Conservation (phyloP, 257 asterid genomes). For the Lycium barbarum region DNA sequence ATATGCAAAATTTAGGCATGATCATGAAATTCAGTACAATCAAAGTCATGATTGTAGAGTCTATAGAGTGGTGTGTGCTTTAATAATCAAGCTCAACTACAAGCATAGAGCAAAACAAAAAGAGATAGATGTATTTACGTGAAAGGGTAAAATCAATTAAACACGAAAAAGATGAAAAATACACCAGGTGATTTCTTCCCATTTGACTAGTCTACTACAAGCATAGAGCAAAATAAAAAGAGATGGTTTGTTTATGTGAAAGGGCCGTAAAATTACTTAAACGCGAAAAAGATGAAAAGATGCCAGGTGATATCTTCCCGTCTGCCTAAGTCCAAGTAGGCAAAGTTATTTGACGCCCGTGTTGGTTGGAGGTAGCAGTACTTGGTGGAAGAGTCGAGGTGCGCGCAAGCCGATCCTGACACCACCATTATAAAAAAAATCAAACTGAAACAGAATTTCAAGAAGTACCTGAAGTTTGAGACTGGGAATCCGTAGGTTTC, state of each 20-base stretch:
- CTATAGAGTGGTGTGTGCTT: background rate
- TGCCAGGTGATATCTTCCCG: background rate
- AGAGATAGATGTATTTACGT: background rate
- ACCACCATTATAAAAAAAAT: background rate
- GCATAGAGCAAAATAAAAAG: background rate
- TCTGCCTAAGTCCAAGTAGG: background rate
- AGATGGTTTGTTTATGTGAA: background rate
- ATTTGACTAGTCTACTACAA: background rate
- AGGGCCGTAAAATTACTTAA: background rate
- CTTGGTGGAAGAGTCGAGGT: background rate
- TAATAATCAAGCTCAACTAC: too few species aligned
- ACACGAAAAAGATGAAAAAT: background rate
- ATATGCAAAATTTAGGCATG: too few species aligned
- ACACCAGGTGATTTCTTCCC: background rate
- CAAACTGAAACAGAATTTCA: background rate
- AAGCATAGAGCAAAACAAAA: too few species aligned
- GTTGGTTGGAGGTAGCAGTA: background rate
- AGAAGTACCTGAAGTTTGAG: conserved; percentile 51
- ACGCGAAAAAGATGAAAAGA: background rate
- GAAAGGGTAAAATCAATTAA: background rate
- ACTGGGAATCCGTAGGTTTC: conserved; percentile 49
- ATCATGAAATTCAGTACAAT: too few species aligned
- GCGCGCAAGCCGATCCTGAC: background rate
- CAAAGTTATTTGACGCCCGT: background rate
- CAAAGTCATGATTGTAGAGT: too few species aligned